Evolutionary conservation across 164 flowering plant genomes (phyloP).

Genomic region (Cinnamomum chago): DNA sequence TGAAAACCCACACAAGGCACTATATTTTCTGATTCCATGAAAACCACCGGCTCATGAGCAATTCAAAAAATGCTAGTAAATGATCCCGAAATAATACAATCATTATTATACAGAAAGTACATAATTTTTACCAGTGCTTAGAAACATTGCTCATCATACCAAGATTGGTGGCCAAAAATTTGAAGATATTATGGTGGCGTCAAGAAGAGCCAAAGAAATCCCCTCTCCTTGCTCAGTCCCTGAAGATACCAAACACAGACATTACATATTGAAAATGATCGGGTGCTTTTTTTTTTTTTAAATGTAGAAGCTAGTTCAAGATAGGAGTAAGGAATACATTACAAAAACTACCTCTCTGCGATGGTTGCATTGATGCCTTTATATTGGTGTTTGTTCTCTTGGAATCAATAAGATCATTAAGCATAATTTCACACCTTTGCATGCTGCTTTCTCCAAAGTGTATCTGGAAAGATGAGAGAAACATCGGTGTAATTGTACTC

Average conservation of each 20-base stretch:
- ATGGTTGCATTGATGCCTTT: conserved; percentile 62
- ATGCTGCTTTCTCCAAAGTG: conserved; percentile 99
- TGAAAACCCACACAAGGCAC: not conserved
- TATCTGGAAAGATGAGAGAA: conserved; percentile 43
- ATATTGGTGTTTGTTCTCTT: conserved; percentile 86
- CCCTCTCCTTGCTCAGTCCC: conserved; percentile 40
- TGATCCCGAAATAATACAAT: not conserved
- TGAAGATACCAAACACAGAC: conserved; percentile 8
- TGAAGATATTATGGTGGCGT: conserved; percentile 89
- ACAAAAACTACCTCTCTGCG: conserved; percentile 41
- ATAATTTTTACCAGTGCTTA: not conserved
- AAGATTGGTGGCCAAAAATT: conserved; percentile 99
- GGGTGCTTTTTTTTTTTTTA: too few species aligned
- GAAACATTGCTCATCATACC: conserved; percentile 35
- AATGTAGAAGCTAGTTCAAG: not conserved
- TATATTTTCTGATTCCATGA: not conserved
- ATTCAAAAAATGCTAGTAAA: not conserved
- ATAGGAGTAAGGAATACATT: not conserved
- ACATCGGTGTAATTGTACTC: conserved; percentile 7
- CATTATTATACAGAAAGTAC: too few species aligned
- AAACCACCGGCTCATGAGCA: not conserved
- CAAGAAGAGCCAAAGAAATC: conserved; percentile 55
- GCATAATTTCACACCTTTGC: conserved; percentile 98
- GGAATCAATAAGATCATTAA: conserved; percentile 94
- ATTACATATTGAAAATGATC: not conserved